Base-by-base conservation (phyloP, 139 green algal genomes). In the Chlamydomonas eustigma region DNA sequence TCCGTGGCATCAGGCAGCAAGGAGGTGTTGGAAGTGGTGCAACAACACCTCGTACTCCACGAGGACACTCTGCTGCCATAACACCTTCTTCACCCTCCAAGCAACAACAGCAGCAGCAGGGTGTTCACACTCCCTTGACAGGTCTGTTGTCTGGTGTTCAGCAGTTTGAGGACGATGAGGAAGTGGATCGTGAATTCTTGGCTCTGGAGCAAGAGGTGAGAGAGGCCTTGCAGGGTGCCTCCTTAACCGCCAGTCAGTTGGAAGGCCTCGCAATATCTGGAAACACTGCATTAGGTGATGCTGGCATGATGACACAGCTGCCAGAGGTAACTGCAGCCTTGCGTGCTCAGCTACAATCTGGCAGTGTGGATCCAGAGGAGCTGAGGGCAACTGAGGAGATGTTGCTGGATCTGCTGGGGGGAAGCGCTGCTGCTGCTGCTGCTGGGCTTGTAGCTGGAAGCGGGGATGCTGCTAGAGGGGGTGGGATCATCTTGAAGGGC, bases 131-230 rank as follows among this genome's bases (percentile, higher is more conserved):
- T 69, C 58, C 58, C 35, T 24, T 50, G 51, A 28, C 34, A 58
- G 8, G 18, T 3, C 1, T 38, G 73, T 5, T 25, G 73, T 22
- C 1, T 5, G 4, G 2, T n/a, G 2, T 1, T 1, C 25, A 36
- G 39, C 1, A 2, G 50, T 4, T 28, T 4, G n/a, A 35, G 1
- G 35, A 28, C 2, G 24, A 2, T 25, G 39, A n/a, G 6, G 63
- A 38, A 30, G 64, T 75, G 30, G 32, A 38, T 34, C 24, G 18
- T 3, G 4, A 74, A 37, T 51, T 74, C 6, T 1, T 51, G 64
- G 74, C 74, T 3, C 64, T 79, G 8, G 74, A 79, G 64, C 31
- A 18, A 2, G 64, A 79, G 64, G 74, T 79, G 39, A 38, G 68
- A 32, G 64, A 74, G 32, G 74, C 64, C 2, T 44, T 79, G 64